Conservation (phyloP, 2,329 filamentous ascomycete species). For the Paramyrothecium sp. region DNA sequence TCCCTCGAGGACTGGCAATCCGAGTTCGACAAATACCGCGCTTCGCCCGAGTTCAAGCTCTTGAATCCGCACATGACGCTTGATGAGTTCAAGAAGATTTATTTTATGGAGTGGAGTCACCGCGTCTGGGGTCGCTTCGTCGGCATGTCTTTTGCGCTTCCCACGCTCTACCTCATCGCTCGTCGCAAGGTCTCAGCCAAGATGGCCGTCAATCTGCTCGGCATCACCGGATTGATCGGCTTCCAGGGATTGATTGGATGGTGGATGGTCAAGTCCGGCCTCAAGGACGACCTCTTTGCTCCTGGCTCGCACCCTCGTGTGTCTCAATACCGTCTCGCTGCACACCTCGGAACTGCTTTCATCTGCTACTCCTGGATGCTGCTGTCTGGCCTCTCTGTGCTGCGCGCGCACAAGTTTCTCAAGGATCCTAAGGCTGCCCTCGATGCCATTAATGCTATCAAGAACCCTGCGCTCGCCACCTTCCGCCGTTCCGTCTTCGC, state of each 20-base stretch:
- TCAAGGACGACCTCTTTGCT: slow-evolving; percentile 94
- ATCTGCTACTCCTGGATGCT: slow-evolving; percentile 94
- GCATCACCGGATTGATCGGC: slow-evolving; percentile 86
- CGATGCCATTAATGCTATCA: slow-evolving; percentile 59
- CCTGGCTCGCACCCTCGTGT: slow-evolving; percentile 89
- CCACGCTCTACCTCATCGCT: slow-evolving; percentile 84
- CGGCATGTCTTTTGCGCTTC: slow-evolving; percentile 84
- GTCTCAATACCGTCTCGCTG: slow-evolving; percentile 87
- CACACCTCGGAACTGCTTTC: slow-evolving; percentile 89
- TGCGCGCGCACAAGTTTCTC: slow-evolving; percentile 74
- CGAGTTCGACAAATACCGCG: slow-evolving; percentile 89
- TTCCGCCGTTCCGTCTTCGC: slow-evolving; percentile 74
- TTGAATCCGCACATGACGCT: slow-evolving; percentile 93
- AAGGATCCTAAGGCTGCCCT: slow-evolving; percentile 63
- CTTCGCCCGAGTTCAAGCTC: slow-evolving; percentile 87
- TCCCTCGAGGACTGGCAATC: slow-evolving; percentile 80
- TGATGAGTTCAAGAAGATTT: slow-evolving; percentile 95
- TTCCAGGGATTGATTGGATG: slow-evolving; percentile 95
- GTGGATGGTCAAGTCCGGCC: slow-evolving; percentile 99
- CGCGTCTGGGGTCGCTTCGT: slow-evolving; percentile 92
- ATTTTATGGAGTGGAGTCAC: slow-evolving; percentile 99
- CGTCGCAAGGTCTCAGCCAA: slow-evolving; percentile 72
- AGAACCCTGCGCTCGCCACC: slow-evolving; percentile 63
- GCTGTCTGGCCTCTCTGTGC: slow-evolving; percentile 78
- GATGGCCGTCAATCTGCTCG: slow-evolving; percentile 75